Conservation (phyloP, 148 eudicot species). For the Rhododendron ovatum region DNA sequence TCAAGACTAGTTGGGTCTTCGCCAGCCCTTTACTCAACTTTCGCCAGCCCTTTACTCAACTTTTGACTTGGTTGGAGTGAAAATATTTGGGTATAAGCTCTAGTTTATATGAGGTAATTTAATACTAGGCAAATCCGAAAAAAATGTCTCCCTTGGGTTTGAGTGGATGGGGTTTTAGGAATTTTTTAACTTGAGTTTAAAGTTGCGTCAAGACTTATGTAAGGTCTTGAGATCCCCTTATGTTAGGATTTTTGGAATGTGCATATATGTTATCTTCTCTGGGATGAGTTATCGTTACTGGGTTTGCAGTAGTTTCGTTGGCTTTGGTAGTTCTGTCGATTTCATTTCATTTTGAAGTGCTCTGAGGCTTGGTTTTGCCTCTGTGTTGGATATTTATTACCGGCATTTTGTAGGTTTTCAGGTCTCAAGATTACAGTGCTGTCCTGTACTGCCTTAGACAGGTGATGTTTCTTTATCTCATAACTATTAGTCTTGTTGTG, state of each 20-base stretch:
- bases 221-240: not conserved
- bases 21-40: not conserved
- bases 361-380: not conserved
- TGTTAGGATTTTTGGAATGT: not conserved
- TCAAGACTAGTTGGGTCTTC: not conserved
- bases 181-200: not conserved
- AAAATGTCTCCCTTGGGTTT: not conserved
- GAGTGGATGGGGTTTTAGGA: not conserved
- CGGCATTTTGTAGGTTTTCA: constrained; percentile 54
- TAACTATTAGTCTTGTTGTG: not conserved
- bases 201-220: not conserved
- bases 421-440: constrained; percentile 94
- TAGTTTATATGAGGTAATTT: not conserved
- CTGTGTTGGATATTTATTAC: not conserved
- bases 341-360: not conserved
- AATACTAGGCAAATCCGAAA: not conserved
- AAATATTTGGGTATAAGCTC: not conserved
- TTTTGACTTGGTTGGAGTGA: not conserved
- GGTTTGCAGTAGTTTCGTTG: not conserved
- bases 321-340: not conserved
- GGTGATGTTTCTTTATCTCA: constrained; percentile 34
- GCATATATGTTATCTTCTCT: not conserved
- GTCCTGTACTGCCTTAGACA: constrained; percentile 90
- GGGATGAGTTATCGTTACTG: not conserved
- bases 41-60: not conserved